phyloP scores from a whole-genome alignment of 78 protist genomes.

The Emiliania huxleyi region DNA sequence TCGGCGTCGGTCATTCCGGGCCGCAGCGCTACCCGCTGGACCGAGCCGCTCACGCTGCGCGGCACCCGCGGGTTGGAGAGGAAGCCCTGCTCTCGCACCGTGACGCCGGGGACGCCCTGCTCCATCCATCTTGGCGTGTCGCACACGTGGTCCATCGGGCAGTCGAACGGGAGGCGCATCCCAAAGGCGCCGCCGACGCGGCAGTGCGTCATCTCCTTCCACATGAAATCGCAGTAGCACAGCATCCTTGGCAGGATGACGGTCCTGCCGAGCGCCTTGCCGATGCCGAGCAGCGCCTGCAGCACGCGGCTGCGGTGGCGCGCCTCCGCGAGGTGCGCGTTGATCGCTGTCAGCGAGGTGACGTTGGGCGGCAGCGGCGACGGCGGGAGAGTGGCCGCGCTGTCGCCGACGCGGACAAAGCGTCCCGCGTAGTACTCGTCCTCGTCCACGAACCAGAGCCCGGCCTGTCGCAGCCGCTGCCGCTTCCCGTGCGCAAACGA shows the following conservation, averaged over 20 bases:
- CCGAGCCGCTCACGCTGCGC: background rate
- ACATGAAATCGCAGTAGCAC: conserved; percentile 14
- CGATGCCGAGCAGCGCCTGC: background rate
- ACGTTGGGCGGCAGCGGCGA: background rate
- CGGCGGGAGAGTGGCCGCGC: background rate
- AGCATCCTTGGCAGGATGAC: background rate
- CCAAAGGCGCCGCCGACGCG: background rate
- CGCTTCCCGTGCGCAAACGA: background rate
- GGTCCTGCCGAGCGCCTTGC: background rate
- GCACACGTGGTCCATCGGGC: background rate
- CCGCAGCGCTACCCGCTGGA: background rate
- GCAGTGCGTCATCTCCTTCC: background rate
- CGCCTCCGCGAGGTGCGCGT: background rate
- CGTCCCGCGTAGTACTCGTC: background rate
- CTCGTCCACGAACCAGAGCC: background rate
- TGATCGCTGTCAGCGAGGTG: background rate
- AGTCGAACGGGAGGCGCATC: background rate
- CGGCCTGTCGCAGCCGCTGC: background rate
- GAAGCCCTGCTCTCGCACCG: background rate
- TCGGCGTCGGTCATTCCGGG: background rate
- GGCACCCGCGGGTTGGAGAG: background rate
- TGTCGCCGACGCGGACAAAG: background rate
- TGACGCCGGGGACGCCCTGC: background rate
- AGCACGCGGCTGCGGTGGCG: background rate
- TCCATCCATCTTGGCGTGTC: background rate